Base-by-base conservation (phyloP, 441 rosid species). In the Corymbia citriodora region DNA sequence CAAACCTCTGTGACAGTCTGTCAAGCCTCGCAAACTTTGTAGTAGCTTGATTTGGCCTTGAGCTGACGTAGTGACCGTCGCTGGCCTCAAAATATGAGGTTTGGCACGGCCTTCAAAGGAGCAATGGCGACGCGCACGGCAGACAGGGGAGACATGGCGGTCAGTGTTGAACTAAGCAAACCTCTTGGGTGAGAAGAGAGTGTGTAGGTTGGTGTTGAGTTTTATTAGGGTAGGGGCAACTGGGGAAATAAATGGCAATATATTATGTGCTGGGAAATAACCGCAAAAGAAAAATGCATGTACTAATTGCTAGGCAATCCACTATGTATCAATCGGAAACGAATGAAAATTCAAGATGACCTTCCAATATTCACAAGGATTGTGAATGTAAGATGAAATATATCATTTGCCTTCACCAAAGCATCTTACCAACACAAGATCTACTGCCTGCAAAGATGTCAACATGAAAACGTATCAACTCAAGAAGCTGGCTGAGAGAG, bases 361-460 rank as follows among this genome's bases (percentile, higher is more conserved):
- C n/a, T n/a, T n/a, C n/a, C n/a, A n/a, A n/a, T n/a, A n/a, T n/a
- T n/a, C n/a, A n/a, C n/a, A n/a, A n/a, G n/a, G n/a, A n/a, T n/a
- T n/a, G n/a, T n/a, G n/a, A n/a, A n/a, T n/a, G n/a, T n/a, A n/a
- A n/a, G n/a, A n/a, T n/a, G n/a, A n/a, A n/a, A n/a, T n/a, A n/a
- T n/a, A n/a, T n/a, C n/a, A n/a, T n/a, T n/a, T n/a, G n/a, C n/a
- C n/a, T n/a, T n/a, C n/a, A n/a, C n/a, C n/a, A n/a, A n/a, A n/a
- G n/a, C n/a, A n/a, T n/a, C n/a, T n/a, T 88, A 94, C 98, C 55
- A 27, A 61, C n/a, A 25, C 11, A 5, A 61, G 25, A 12, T 12
- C 55, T 17, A 6, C 18, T 8, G 21, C 99, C 99, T 54, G 7
- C 17, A 54, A 54, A 54, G 21, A 8, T 13, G 36, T 65, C 72